phyloP scores from a whole-genome alignment of 495 filamentous ascomycete genomes.

The Pseudoneurospora amorphoporcata region DNA sequence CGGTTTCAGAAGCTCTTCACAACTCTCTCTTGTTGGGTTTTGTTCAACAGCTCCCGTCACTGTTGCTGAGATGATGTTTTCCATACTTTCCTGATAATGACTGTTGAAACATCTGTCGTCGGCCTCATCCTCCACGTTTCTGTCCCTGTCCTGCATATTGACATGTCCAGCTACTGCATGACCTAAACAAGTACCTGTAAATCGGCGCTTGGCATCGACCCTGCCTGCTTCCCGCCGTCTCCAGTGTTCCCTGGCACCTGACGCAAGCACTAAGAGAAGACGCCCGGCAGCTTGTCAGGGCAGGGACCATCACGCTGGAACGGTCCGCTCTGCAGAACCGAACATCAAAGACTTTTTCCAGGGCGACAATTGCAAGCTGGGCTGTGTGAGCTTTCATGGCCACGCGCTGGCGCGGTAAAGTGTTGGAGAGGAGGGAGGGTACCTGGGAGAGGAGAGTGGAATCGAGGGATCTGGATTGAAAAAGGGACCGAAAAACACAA shows the following conservation, averaged over 20 bases:
- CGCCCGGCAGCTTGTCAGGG: background rate
- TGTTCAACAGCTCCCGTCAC: background rate
- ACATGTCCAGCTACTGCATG: background rate
- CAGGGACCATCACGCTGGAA: background rate
- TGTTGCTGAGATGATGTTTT: background rate
- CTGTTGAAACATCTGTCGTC: background rate
- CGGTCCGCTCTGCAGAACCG: background rate
- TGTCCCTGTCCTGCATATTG: background rate
- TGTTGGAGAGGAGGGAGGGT: background rate
- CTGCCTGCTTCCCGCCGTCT: background rate
- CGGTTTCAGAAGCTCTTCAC: background rate
- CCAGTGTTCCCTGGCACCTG: background rate
- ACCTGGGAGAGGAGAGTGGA: background rate
- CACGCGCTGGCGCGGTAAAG: background rate
- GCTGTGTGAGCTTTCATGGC: background rate
- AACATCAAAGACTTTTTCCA: background rate
- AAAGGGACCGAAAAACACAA: background rate
- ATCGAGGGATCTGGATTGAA: background rate
- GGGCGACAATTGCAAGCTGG: background rate
- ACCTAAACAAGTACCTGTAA: background rate
- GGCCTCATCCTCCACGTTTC: background rate
- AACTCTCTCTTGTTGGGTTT: background rate
- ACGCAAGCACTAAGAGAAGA: background rate
- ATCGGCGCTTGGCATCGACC: background rate
- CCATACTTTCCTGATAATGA: background rate